Percentiles rank a stretch among this genome's conserved stretches.
Conservation (phyloP, 352 stramenopile species). For the Pythium sp. region DNA sequence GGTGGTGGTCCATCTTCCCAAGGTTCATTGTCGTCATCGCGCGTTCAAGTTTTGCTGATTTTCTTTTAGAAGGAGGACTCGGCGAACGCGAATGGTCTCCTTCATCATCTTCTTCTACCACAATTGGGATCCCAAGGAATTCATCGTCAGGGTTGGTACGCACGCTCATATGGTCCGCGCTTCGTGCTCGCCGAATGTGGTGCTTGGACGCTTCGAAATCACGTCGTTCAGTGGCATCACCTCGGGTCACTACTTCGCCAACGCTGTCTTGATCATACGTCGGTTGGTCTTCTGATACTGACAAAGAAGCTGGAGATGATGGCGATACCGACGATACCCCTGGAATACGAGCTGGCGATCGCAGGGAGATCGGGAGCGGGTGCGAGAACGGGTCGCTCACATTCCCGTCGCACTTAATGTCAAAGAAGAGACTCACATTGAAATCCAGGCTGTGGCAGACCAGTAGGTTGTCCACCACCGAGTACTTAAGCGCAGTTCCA, state of each 20-base stretch:
- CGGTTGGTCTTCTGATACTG: conserved; percentile 6
- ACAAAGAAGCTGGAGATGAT: conserved; percentile 7
- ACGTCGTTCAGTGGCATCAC: background rate
- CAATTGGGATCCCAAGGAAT: background rate
- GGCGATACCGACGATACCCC: conserved; percentile 9
- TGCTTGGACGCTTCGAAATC: background rate
- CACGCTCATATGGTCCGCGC: conserved; percentile 24
- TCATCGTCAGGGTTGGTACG: background rate
- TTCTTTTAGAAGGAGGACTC: conserved; percentile 1
- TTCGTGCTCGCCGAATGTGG: conserved; percentile 21
- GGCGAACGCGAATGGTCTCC: background rate
- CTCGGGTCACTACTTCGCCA: background rate
- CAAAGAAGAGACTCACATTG: conserved; percentile 78
- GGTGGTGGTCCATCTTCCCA: conserved; percentile 35
- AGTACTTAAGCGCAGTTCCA: conserved; percentile 58
- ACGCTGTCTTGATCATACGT: background rate
- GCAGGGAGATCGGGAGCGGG: conserved; percentile 58
- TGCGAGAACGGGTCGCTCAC: conserved; percentile 69
- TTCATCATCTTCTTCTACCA: background rate
- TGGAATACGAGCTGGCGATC: conserved; percentile 21
- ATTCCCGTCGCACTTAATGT: conserved; percentile 59
- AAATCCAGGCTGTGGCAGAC: conserved; percentile 82
- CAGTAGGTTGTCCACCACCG: conserved; percentile 80
- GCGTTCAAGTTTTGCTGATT: conserved; percentile 22
- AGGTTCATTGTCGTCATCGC: conserved; percentile 29